Percentiles rank a stretch among this genome's conserved stretches.
These are phyloP conservation scores for Sporothrix pseudoabietina DNA, from an alignment of 2,329 filamentous ascomycete species.

Conservation along the genomic window DNA sequence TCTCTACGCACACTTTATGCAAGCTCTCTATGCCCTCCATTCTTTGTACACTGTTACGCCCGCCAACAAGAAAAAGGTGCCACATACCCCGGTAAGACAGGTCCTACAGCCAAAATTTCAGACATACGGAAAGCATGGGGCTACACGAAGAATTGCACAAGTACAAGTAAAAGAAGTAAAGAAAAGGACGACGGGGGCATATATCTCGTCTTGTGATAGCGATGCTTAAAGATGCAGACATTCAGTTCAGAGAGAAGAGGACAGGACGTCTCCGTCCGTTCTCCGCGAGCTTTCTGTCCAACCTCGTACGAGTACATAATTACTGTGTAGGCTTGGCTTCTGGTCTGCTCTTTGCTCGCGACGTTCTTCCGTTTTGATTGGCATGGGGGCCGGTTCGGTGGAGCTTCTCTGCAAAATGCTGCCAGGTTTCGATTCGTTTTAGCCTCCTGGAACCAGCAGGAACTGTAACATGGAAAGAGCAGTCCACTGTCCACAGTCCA, in stretches of 20 bases:
- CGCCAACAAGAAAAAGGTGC: neutral
- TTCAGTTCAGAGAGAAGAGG: neutral
- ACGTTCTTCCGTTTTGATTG: slow-evolving; percentile 16
- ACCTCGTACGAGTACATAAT: too few species aligned
- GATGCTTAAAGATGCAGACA: neutral
- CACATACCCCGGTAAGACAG: slow-evolving; percentile 19
- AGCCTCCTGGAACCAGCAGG: slow-evolving; percentile 20
- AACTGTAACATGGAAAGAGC: slow-evolving; percentile 7
- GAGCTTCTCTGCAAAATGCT: neutral
- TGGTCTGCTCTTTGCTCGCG: neutral
- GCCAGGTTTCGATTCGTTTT: slow-evolving; percentile 19
- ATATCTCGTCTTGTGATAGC: neutral
- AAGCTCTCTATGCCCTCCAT: neutral
- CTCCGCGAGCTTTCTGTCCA: neutral
- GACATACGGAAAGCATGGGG: neutral
- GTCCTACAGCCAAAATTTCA: slow-evolving; percentile 24
- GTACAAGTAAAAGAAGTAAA: neutral
- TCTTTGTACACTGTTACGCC: neutral
- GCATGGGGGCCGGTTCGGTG: neutral
- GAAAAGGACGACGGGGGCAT: neutral
- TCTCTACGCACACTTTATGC: neutral
- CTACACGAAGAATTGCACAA: neutral
- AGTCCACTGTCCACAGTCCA: neutral
- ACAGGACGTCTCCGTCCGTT: neutral
- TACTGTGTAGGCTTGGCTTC: neutral